Base-by-base conservation (phyloP, 2,329 filamentous ascomycete genomes). In the Phyllosticta citrichinensis region DNA sequence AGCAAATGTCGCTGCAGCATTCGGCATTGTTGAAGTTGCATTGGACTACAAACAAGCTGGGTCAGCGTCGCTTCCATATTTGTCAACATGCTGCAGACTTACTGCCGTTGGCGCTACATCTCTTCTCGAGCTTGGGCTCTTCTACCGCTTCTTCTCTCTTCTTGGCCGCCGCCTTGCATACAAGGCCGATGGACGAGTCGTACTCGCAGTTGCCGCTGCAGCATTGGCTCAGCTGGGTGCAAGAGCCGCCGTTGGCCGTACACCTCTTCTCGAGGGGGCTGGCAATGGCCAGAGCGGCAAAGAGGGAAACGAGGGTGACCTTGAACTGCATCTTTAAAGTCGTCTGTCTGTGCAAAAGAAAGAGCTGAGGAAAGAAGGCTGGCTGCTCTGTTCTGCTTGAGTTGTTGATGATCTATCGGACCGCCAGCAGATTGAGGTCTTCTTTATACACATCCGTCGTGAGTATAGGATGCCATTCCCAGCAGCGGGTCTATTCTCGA, bases 201-300 rank as follows among this genome's bases (percentile, higher is more conserved):
- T 59, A 59, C 24, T 59, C 57, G 57, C 57, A 59, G 57, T 59
- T 59, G 14, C 57, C 57, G 19, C 57, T 59, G 52, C 57, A 59
- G 33, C 57, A 59, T 33, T 59, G 52, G 14, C 17, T 12, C 33
- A 59, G 22, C 52, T 59, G 57, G 25, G 52, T 59, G 52, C 52
- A 59, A 19, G 57, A 55, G 9, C 57, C 57, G 27, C 57, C 57
- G 57, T 58, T 40, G 6, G 57, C 57, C 12, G 57, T 58, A 30
- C 57, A 58, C 27, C 57, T 24, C 57, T 54, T 58, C 19, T 58
- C 57, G 20, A 58, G 57, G 12, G 52, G 52, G 17, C 50, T 33
- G 5, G 57, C 57, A 19, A 58, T 33, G 27, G 51, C 57, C 27
- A 58, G 51, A 19, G 47, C 57, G 50, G 57, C 51, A 33, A 58